Percentiles rank a stretch among this genome's conserved stretches.
These are phyloP conservation scores for Silybum marianum DNA, from an alignment of 129 eudicot genomes.

Conservation along the genomic window DNA sequence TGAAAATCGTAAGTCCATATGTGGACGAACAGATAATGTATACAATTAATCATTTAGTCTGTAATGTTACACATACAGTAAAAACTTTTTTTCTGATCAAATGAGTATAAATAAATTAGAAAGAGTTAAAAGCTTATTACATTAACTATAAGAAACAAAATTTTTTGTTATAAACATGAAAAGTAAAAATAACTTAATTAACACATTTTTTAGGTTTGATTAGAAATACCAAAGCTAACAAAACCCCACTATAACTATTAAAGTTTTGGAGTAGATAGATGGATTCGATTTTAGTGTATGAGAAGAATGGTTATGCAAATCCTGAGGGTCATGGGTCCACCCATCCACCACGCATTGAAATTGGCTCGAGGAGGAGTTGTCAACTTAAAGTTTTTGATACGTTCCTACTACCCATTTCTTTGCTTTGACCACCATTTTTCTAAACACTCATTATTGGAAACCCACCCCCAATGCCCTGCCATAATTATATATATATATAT, in stretches of 20 bases:
- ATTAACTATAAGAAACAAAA: no score
- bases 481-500: no score
- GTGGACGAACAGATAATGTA: no score
- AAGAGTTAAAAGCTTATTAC: not conserved
- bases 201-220: not conserved
- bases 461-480: no score
- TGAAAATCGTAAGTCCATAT: no score
- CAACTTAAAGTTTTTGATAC: constrained; percentile 33
- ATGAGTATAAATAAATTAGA: no score
- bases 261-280: constrained; percentile 17
- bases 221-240: constrained; percentile 6
- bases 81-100: not conserved
- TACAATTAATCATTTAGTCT: no score
- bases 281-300: constrained; percentile 12
- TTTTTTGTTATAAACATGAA: not conserved
- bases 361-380: constrained; percentile 22
- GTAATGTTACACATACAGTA: not conserved
- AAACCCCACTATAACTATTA: constrained; percentile 31
- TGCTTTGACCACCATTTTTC: constrained; percentile 16
- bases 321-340: constrained; percentile 28
- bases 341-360: constrained; percentile 29
- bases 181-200: not conserved
- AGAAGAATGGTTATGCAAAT: constrained; percentile 37
- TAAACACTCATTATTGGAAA: not conserved
- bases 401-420: constrained; percentile 29